These are phyloP conservation scores for Friedmanniomyces endolithicus DNA, from an alignment of 495 filamentous ascomycete species.

Conservation along the genomic window DNA sequence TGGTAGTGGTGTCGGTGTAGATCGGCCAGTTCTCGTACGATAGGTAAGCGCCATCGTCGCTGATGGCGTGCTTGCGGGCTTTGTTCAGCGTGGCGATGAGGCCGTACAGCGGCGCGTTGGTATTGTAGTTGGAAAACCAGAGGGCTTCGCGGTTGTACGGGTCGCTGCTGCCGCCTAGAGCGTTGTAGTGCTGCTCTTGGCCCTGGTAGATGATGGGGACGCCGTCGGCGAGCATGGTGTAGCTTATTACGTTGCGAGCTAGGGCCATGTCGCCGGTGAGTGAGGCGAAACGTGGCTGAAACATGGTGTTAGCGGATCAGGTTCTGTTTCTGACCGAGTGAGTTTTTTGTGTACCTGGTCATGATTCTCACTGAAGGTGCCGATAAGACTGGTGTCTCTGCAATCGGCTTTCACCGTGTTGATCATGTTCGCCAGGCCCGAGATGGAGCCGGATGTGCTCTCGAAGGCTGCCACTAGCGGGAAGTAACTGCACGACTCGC, in stretches of 20 bases:
- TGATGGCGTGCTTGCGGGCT: constrained; percentile 45
- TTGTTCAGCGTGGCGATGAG: constrained; percentile 46
- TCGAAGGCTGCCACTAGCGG: constrained; percentile 48
- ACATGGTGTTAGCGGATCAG: neutral
- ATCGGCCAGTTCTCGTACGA: constrained; percentile 43
- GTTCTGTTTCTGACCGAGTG: neutral
- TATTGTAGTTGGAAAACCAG: constrained; percentile 56
- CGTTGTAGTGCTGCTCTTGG: constrained; percentile 56
- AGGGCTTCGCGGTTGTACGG: constrained; percentile 63
- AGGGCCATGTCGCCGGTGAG: constrained; percentile 34
- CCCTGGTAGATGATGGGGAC: constrained; percentile 57
- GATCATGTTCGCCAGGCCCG: constrained; percentile 19
- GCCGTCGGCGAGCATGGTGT: constrained; percentile 57
- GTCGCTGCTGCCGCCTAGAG: constrained; percentile 36
- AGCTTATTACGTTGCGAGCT: constrained; percentile 57
- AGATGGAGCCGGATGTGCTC: constrained; percentile 19
- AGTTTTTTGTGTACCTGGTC: constrained; percentile 49
- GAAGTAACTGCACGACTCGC: constrained; percentile 35
- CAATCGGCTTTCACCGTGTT: constrained; percentile 34
- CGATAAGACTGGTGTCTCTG: constrained; percentile 50
- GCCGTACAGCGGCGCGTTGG: constrained; percentile 45
- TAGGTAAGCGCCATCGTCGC: constrained; percentile 35
- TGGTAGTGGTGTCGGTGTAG: constrained; percentile 42
- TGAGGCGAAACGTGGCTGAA: constrained; percentile 23
- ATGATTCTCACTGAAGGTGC: constrained; percentile 71